Base-by-base conservation (phyloP, 495 filamentous ascomycete genomes). In the Astrothelium subdiscretum region DNA sequence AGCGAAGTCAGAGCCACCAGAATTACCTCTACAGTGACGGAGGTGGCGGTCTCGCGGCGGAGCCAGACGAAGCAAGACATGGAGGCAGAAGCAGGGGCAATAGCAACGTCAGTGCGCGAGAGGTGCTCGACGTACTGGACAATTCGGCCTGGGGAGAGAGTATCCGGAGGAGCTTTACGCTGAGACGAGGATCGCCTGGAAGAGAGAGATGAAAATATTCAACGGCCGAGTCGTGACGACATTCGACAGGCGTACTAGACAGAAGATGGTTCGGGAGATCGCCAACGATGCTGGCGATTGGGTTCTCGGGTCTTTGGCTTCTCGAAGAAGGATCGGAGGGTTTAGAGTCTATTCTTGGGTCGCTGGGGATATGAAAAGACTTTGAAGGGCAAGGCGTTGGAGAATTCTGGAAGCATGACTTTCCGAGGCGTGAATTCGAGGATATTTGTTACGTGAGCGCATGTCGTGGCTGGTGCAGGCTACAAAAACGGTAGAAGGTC, bases 91-190 rank as follows among this genome's bases (percentile, higher is more conserved):
- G 80, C 67, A 68, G 83, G 62, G 77, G 79, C 1, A 80, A 84
- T 63, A 92, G 88, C 69, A 77, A 81, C 31, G 88, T 92, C 62
- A 89, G 85, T 64, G 85, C 87, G 57, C 81, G 85, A 54, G 87
- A 92, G 70, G 87, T 94, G 63, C 83, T 91, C 75, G 81, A 88
- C 60, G 85, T 90, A 68, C 78, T 97, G 31, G 87, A 89, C 66
- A 86, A 90, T 65, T 94, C 90, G 42, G 89, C 86, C 22, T 97
- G 92, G 92, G 89, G 91, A 59, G 87, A 91, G 74, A 95, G 90
- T 78, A 89, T 97, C 58, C 80, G 91, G 63, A 82, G 90, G 61
- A 95, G 91, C 74, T 90, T 94, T 65, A 95, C 90, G 57, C 81
- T 85, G 75, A 83, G 85, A 66, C 82, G 83, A 68, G 78, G 62